Base-by-base conservation (phyloP, 2,329 filamentous ascomycete genomes). In the Trichoderma aggressivum region DNA sequence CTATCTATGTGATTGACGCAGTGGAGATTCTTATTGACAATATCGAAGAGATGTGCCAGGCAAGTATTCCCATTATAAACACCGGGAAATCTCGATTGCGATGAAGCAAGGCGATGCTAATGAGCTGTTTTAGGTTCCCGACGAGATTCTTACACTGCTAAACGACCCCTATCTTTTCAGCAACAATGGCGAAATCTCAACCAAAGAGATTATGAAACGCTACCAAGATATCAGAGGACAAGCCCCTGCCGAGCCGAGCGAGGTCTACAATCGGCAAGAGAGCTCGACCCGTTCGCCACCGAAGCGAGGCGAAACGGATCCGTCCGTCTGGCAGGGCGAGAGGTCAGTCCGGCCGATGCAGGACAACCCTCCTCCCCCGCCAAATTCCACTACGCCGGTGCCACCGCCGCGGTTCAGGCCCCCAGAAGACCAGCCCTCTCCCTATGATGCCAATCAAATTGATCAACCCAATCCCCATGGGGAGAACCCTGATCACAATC, bases 11-110 rank as follows among this genome's bases (percentile, higher is more conserved):
- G 34, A 98, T 99, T 73, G 93, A 96, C 77, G 94, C 96, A 18
- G 94, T 99, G 30, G 92, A 97, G 80, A 91, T 92, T 72, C 86
- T 99, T 75, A 98, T 99, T 77, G 90, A 92, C 76, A 94, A 92
- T 79, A 98, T 98, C 75, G 96, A 98, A 80, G 91, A 93, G 80
- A 97, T 99, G 91, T 98, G 94, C 80, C 91, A 98, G 89, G 96
- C 98, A 88, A 83, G 92, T 70, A 10, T n/a, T 8, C 11, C 3
- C 39, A 47, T 14, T 1, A 39, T 50, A 18, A 34, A 10, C 7
- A 5, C 14, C 5, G 14, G 28, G 14, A 12, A 16, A n/a, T 50
- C 28, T 58, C 50, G 14, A 10, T 24, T 43, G 24, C 32, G 11
- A 36, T 16, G 24, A 85, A n/a, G 30, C 43, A 24, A 16, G 10